Evolutionary conservation across 2,329 filamentous ascomycete species (phyloP).

Genomic region (Chaetomium strumarium): DNA sequence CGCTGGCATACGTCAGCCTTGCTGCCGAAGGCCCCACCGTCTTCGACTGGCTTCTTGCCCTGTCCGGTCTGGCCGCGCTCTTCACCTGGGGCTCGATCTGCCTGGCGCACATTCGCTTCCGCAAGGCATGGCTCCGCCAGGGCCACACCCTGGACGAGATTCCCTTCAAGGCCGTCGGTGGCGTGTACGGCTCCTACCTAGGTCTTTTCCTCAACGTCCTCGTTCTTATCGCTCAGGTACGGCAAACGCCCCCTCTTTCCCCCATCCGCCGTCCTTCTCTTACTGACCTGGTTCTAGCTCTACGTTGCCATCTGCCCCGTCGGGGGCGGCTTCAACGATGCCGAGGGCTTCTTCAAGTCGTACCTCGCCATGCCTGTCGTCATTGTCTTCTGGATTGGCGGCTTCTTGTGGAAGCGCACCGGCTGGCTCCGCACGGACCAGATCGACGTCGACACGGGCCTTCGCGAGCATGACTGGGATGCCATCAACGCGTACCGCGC

Average conservation of each 20-base stretch:
- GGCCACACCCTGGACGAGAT: conserved; percentile 59
- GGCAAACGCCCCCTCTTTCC: conserved; percentile 18
- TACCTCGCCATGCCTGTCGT: conserved; percentile 51
- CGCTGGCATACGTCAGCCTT: conserved; percentile 43
- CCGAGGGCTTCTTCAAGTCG: conserved; percentile 47
- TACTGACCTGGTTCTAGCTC: conserved; percentile 33
- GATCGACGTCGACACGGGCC: conserved; percentile 63
- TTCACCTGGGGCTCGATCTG: conserved; percentile 64
- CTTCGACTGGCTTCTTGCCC: conserved; percentile 59
- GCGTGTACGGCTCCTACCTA: conserved; percentile 56
- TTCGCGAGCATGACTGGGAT: conserved; percentile 61
- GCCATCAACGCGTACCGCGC: conserved; percentile 51
- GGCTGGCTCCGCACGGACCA: conserved; percentile 53
- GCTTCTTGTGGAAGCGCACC: conserved; percentile 59
- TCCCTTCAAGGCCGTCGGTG: conserved; percentile 55
- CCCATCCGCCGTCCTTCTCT: background rate
- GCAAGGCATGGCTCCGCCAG: conserved; percentile 51
- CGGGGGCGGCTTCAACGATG: conserved; percentile 31
- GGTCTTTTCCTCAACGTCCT: conserved; percentile 52
- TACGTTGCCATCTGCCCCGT: conserved; percentile 43
- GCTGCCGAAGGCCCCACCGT: conserved; percentile 43
- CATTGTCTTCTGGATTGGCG: conserved; percentile 47
- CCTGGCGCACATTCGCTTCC: conserved; percentile 62
- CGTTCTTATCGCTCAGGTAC: conserved; percentile 46
- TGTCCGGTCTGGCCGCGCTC: conserved; percentile 57